Evolutionary conservation across 306 rosid species (phyloP).

Genomic region (Prunus campanulata): DNA sequence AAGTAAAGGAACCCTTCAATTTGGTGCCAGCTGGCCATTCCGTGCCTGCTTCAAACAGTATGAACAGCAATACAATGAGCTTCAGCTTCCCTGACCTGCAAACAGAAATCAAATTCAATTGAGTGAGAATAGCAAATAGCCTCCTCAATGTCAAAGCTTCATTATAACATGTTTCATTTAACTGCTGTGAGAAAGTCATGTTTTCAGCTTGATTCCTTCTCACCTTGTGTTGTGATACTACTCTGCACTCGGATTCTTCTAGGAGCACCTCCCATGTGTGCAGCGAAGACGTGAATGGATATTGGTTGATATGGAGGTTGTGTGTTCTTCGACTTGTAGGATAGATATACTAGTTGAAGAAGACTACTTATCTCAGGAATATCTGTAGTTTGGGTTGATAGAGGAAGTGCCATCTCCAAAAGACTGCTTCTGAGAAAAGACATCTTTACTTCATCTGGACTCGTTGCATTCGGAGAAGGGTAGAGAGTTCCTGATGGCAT

Average conservation of each 20-base stretch:
- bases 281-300: background rate
- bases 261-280: background rate
- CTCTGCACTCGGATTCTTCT: background rate
- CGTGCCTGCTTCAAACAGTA: background rate
- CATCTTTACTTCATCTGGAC: background rate
- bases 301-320: background rate
- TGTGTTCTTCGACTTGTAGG: background rate
- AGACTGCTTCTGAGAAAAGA: background rate
- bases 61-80: background rate
- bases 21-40: background rate
- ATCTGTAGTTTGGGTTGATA: constrained; percentile 12
- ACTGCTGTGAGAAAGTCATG: background rate
- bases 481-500: background rate
- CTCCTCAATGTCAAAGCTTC: background rate
- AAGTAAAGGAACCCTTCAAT: background rate
- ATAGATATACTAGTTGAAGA: background rate
- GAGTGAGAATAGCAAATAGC: background rate
- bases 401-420: constrained; percentile 25
- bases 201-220: constrained; percentile 23
- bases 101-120: constrained; percentile 16
- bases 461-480: background rate
- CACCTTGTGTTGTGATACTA: constrained; percentile 30
- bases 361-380: background rate
- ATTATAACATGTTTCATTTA: background rate
- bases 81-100: constrained; percentile 38